Base-by-base conservation (phyloP, 2,329 filamentous ascomycete species). In the Sclerotinia nivalis region DNA sequence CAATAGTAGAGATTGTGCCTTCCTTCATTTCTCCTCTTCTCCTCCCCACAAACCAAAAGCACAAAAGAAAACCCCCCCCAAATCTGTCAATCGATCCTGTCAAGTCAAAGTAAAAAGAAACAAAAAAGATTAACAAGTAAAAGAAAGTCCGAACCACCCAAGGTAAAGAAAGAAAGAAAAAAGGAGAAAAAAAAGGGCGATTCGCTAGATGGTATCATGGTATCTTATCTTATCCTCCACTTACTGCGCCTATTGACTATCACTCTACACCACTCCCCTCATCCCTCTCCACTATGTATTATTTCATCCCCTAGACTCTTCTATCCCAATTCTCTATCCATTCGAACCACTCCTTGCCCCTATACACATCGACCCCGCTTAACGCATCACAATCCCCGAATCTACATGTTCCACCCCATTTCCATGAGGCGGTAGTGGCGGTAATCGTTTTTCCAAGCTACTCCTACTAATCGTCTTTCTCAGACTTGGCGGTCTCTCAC, bases 401-500 rank as follows among this genome's bases (percentile, higher is more conserved):
- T 65, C 61, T 54, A 55, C 50, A 40, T 40, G 15, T 25, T 18
- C 47, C 28, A 50, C 62, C 10, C 54, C 69, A 28, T 60, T 69
- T 31, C 50, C 61, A 47, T 40, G 43, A 12, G 49, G 49, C 28
- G 88, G 88, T 58, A 90, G 77, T 4, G 87, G 85, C 9, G 87
- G 88, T 60, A 89, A 78, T 15, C 83, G 83, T 79, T 90, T 90
- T 73, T 89, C 85, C 56, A 89, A 79, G 73, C 87, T 88, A 54
- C 87, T 84, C 60, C 83, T 83, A 77, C 85, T 86, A 70, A 87
- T 75, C 71, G 68, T 71, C 47, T 43, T 70, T 68, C 58, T 71
- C 50, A 71, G 12, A 43, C 61, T 56, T 22, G 25, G 50, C 10
- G 66, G 56, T 34, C 60, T 50, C 13, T 60, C 67, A 18, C 34